Conservation (phyloP, 805 yeast genomes). For the Saccharomycopsis vini region DNA sequence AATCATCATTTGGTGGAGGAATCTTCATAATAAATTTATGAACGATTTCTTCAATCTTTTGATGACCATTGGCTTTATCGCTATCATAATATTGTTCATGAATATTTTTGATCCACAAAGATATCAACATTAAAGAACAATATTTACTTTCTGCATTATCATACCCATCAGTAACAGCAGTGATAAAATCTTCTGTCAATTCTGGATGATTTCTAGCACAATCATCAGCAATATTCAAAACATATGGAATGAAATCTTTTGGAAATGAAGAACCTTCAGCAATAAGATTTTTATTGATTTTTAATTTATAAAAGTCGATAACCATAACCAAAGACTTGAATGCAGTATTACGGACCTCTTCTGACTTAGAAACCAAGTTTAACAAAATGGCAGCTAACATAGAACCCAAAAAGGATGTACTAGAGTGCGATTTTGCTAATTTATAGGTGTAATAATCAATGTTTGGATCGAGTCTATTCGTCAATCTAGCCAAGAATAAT, state of each 20-base stretch:
- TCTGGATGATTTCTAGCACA: slow-evolving; percentile 40
- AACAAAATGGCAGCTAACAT: slow-evolving; percentile 13
- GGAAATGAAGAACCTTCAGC: slow-evolving; percentile 49
- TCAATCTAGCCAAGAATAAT: slow-evolving; percentile 14
- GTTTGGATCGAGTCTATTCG: not conserved
- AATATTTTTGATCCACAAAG: slow-evolving; percentile 47
- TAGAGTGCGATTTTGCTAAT: not conserved
- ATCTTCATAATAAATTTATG: slow-evolving; percentile 42
- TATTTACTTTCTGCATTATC: slow-evolving; percentile 26
- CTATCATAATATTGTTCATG: slow-evolving; percentile 34
- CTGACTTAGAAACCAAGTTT: slow-evolving; percentile 20
- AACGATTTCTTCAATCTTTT: slow-evolving; percentile 39
- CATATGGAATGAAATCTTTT: slow-evolving; percentile 42
- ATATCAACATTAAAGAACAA: slow-evolving; percentile 15
- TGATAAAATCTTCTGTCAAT: slow-evolving; percentile 41
- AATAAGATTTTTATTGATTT: slow-evolving; percentile 36
- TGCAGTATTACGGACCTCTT: slow-evolving; percentile 23
- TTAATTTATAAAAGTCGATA: slow-evolving; percentile 36
- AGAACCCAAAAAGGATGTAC: slow-evolving; percentile 16
- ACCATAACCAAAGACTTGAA: slow-evolving; percentile 20
- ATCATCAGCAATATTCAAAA: slow-evolving; percentile 38
- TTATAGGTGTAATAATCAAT: not conserved
- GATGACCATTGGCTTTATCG: slow-evolving; percentile 35
- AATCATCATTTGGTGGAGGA: slow-evolving; percentile 25
- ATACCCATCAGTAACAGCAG: slow-evolving; percentile 39